Base-by-base conservation (phyloP, 202 grass and related monocot species). In the Schoenoplectus tabernaemontani region DNA sequence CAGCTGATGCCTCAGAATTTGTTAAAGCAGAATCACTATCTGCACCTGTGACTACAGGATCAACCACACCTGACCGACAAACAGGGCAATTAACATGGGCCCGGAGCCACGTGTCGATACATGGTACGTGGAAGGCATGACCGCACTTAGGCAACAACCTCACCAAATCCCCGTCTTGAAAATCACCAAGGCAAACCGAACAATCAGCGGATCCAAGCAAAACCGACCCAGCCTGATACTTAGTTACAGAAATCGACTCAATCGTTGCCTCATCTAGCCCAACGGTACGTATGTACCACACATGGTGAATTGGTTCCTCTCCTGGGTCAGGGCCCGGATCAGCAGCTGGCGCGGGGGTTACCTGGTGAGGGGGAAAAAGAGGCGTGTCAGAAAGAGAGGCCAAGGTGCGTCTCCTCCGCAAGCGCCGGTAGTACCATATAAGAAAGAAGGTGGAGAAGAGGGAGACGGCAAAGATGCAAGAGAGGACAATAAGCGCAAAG, bases 81-180 rank as follows among this genome's bases (percentile, higher is more conserved):
- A 97, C 56, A 7, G 93, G 93, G 56, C 91, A 97, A 82, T 82
- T 97, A 82, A 93, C 83, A 76, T 97, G 91, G 5, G 89, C 83
- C 37, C 93, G 88, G 59, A 97, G 87, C 93, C 93, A 97, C 17
- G 87, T 91, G 76, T 97, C 93, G 59, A 97, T 91, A 78, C 93
- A 93, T 34, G 79, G 78, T 4, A 88, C 85, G 44, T 97, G 93
- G 82, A 97, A 97, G 17, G 87, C 87, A 77, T 97, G 93, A 6
- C 76, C 66, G 58, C 93, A 97, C 85, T 88, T 90, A 22, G 91
- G 93, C 71, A 97, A 89, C 34, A 97, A 85, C 81, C 91, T 85
- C 32, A 90, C 86, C 19, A 89, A 88, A 67, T 97, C 93, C 36
- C 93, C 93, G 22, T 91, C 89, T 61, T 9, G 64, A 82, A 97